phyloP scores from a whole-genome alignment of 1,284 basidiomycete genomes.

The Pholiota adiposa region DNA sequence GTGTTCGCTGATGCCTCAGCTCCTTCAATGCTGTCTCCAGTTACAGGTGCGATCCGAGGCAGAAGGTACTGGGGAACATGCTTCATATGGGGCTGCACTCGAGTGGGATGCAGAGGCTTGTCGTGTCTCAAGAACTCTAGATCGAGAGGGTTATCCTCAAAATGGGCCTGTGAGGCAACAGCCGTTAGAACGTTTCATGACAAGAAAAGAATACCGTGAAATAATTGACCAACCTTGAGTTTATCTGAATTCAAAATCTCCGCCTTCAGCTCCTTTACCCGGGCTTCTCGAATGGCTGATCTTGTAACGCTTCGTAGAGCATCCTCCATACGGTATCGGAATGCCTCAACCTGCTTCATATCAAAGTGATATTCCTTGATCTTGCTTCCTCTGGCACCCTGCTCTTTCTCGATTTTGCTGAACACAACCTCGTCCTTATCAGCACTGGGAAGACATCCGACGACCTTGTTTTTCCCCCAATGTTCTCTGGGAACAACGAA shows the following conservation, averaged over 20 bases:
- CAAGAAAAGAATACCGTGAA: background rate
- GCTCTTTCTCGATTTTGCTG: constrained; percentile 76
- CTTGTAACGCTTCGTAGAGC: constrained; percentile 89
- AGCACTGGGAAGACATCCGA: constrained; percentile 69
- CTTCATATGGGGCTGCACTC: constrained; percentile 93
- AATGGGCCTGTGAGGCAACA: constrained; percentile 75
- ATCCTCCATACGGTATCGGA: constrained; percentile 98
- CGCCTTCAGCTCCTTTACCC: constrained; percentile 92
- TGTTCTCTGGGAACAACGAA: constrained; percentile 82
- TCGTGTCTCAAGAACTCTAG: constrained; percentile 95
- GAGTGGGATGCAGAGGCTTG: constrained; percentile 87
- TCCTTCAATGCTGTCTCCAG: constrained; percentile 31
- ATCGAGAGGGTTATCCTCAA: constrained; percentile 96
- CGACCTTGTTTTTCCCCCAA: constrained; percentile 80
- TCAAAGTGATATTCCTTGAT: constrained; percentile 95
- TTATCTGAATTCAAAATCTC: constrained; percentile 97
- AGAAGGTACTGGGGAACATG: constrained; percentile 94
- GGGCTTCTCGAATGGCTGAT: constrained; percentile 86
- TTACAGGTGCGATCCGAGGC: constrained; percentile 74
- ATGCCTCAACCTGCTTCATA: constrained; percentile 95
- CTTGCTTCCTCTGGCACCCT: constrained; percentile 72
- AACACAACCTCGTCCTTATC: constrained; percentile 82
- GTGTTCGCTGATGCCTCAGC: constrained; percentile 23
- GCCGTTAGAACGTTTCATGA: background rate
- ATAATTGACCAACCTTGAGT: constrained; percentile 74